Evolutionary conservation across 2,329 filamentous ascomycete genomes (phyloP).

Genomic region (Talaromyces funiculosus): DNA sequence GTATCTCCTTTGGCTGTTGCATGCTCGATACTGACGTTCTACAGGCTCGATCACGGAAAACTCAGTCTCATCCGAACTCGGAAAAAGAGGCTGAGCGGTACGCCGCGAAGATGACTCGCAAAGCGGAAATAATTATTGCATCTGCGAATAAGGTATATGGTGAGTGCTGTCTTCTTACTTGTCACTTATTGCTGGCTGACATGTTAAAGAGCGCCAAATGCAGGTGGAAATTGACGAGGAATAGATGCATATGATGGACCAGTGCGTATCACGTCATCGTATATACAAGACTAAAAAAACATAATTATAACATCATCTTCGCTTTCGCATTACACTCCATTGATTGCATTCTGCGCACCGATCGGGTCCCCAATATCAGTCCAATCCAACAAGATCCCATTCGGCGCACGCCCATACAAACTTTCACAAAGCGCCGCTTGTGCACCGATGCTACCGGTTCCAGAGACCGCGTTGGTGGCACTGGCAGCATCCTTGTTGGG

Average conservation of each 20-base stretch:
- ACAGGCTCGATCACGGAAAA: constrained; percentile 62
- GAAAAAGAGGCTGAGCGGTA: constrained; percentile 55
- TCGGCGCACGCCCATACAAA: constrained; percentile 36
- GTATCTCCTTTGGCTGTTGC: background rate
- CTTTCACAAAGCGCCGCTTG: constrained; percentile 36
- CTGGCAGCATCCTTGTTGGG: constrained; percentile 37
- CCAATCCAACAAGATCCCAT: constrained; percentile 43
- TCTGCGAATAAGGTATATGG: constrained; percentile 66
- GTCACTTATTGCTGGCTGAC: constrained; percentile 8
- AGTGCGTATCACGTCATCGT: background rate
- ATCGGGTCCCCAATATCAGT: constrained; percentile 43
- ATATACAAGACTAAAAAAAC: background rate
- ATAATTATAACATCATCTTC: background rate
- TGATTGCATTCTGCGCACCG: constrained; percentile 35
- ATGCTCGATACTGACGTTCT: background rate
- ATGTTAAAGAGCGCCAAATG: constrained; percentile 30
- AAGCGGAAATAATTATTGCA: constrained; percentile 62
- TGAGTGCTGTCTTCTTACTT: constrained; percentile 16
- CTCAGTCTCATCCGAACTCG: constrained; percentile 46
- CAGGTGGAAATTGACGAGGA: constrained; percentile 33
- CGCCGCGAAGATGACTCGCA: constrained; percentile 58
- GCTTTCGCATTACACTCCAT: constrained; percentile 22
- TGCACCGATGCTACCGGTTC: constrained; percentile 40
- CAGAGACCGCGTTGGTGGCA: constrained; percentile 40
- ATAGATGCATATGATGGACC: background rate